Percentiles rank a stretch among this genome's conserved stretches.
Evolutionary conservation across 2,329 filamentous ascomycete species (phyloP).

Genomic region (Claviceps sorghi): DNA sequence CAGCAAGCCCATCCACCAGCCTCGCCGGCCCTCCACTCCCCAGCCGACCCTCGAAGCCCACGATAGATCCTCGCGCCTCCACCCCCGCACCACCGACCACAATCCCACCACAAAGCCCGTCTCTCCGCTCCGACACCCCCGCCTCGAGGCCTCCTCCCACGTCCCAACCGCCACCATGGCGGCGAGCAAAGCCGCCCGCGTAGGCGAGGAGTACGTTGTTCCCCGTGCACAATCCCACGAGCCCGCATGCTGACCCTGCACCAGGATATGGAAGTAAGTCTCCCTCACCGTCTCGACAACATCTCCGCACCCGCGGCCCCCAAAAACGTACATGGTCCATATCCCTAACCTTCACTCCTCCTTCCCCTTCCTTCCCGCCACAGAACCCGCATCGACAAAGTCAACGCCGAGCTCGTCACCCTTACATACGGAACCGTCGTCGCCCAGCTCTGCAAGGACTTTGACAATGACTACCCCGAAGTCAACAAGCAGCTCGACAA

Average conservation of each 20-base stretch:
- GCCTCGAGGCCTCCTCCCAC: neutral
- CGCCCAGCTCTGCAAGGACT: slow-evolving; percentile 90
- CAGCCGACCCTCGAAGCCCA: no score
- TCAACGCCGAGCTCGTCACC: slow-evolving; percentile 93
- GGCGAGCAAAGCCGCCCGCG: slow-evolving; percentile 43
- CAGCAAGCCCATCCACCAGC: no score
- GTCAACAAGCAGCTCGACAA: slow-evolving; percentile 97
- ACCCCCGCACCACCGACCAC: no score
- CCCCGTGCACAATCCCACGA: neutral
- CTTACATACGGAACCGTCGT: slow-evolving; percentile 97
- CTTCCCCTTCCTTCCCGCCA: slow-evolving; percentile 31
- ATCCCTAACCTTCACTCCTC: slow-evolving; percentile 11
- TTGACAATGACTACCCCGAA: slow-evolving; percentile 82
- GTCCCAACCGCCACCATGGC: slow-evolving; percentile 28
- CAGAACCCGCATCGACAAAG: slow-evolving; percentile 90
- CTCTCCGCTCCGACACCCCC: no score
- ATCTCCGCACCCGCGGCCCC: neutral
- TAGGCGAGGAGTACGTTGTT: slow-evolving; percentile 45
- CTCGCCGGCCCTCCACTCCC: no score
- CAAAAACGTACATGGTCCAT: neutral
- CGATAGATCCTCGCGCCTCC: no score
- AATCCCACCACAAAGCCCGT: no score
- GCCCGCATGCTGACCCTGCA: slow-evolving; percentile 11
- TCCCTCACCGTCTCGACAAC: neutral
- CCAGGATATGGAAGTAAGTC: slow-evolving; percentile 84